These are phyloP conservation scores for Beauveria sp. DNA, from an alignment of 2,329 filamentous ascomycete species.

Conservation along the genomic window DNA sequence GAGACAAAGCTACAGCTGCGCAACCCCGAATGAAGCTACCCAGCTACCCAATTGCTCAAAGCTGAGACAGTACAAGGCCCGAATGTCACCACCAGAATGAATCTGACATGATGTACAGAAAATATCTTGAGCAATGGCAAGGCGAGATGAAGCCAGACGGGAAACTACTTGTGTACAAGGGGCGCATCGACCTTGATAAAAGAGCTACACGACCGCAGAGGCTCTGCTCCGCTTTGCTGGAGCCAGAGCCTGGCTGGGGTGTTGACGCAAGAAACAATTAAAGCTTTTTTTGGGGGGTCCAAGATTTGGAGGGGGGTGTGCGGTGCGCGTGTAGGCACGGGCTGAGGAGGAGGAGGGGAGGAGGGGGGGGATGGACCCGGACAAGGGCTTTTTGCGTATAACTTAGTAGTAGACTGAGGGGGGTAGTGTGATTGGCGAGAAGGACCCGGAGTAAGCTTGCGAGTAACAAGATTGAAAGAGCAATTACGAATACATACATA, in stretches of 20 bases:
- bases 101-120: not conserved
- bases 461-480: too few relatives aligned
- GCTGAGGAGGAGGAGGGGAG: not conserved
- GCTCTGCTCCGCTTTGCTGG: not conserved
- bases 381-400: too few relatives aligned
- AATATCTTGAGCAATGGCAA: not conserved
- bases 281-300: not conserved
- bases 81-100: not conserved
- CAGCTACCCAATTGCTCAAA: not conserved
- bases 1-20: not conserved
- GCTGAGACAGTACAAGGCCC: not conserved
- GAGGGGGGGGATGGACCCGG: too few relatives aligned
- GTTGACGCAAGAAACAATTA: not conserved
- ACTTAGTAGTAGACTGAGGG: too few relatives aligned
- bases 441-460: too few relatives aligned
- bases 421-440: too few relatives aligned
- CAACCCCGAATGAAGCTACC: not conserved
- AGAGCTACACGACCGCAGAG: not conserved
- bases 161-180: not conserved
- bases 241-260: not conserved
- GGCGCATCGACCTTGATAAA: constrained; percentile 6
- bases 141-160: not conserved
- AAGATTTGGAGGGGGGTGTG: not conserved
- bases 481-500: too few relatives aligned
- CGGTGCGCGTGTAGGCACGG: not conserved